These are phyloP conservation scores for Alternaria consortialis DNA, from an alignment of 2,329 filamentous ascomycete genomes.

Conservation along the genomic window DNA sequence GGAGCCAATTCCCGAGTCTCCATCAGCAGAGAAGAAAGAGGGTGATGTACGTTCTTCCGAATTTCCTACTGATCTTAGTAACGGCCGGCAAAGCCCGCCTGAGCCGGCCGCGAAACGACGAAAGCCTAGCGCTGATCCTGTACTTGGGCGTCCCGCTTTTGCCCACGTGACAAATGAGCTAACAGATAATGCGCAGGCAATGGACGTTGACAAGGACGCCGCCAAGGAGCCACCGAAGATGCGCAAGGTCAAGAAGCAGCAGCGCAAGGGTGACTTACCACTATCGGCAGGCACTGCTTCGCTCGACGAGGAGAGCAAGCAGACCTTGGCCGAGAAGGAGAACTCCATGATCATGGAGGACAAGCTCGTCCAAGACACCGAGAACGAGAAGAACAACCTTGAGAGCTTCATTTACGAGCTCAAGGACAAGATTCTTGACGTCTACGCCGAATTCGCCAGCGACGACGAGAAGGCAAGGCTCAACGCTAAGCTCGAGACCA, in stretches of 20 bases:
- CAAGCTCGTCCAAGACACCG: conserved; percentile 96
- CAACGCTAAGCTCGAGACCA: conserved; percentile 80
- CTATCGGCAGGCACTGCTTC: conserved; percentile 84
- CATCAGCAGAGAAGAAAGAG: conserved; percentile 66
- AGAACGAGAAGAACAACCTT: conserved; percentile 99
- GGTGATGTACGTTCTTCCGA: conserved; percentile 70
- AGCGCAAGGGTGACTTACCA: conserved; percentile 94
- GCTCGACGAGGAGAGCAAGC: conserved; percentile 74
- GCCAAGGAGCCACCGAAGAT: conserved; percentile 71
- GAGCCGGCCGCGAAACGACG: conserved; percentile 46
- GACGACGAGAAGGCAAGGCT: conserved; percentile 93
- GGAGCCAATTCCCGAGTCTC: conserved; percentile 81
- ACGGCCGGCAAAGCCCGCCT: conserved; percentile 29
- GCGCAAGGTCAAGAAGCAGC: conserved; percentile 99
- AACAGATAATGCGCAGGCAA: conserved; percentile 45
- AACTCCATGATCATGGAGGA: conserved; percentile 94
- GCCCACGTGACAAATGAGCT: conserved; percentile 34
- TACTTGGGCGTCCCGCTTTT: conserved; percentile 41
- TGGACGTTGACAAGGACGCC: conserved; percentile 53
- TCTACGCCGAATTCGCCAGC: conserved; percentile 86
- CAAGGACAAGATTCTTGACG: conserved; percentile 91
- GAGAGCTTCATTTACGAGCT: conserved; percentile 98
- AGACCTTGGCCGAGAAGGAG: conserved; percentile 80
- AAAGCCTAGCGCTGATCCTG: conserved; percentile 35
- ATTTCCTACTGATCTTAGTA: conserved; percentile 34